phyloP scores from a whole-genome alignment of 768 basidiomycete species.

The Pulveroboletus sp. region DNA sequence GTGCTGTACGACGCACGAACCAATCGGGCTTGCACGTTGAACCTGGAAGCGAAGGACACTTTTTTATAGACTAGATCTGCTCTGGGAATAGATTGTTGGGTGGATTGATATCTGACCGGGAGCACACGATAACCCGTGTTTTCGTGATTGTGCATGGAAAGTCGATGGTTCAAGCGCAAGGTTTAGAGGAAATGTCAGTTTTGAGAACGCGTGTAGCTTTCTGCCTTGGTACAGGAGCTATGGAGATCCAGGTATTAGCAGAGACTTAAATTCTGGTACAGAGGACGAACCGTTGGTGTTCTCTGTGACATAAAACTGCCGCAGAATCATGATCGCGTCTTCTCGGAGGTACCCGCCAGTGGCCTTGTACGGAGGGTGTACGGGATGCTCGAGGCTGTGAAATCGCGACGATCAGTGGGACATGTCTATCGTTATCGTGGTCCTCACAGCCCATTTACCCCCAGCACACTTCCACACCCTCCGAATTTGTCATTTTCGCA shows the following conservation, averaged over 20 bases:
- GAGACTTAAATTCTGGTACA: not conserved
- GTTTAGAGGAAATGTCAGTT: conserved; percentile 55
- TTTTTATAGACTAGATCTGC: not conserved
- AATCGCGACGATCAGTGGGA: conserved; percentile 3
- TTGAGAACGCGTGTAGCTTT: conserved; percentile 85
- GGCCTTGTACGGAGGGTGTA: conserved; percentile 72
- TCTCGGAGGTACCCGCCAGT: conserved; percentile 75
- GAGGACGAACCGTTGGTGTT: conserved; percentile 75
- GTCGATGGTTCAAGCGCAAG: conserved; percentile 2
- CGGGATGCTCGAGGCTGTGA: conserved; percentile 64
- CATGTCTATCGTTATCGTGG: not conserved
- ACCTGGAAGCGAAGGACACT: not conserved
- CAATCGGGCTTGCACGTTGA: not conserved
- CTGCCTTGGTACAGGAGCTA: conserved; percentile 88
- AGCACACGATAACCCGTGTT: not conserved
- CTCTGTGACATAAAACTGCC: conserved; percentile 90
- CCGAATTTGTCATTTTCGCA: conserved; percentile 96
- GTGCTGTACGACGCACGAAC: not conserved
- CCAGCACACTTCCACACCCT: conserved; percentile 92
- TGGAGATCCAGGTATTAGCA: conserved; percentile 8
- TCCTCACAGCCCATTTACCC: conserved; percentile 72
- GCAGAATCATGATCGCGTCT: conserved; percentile 82
- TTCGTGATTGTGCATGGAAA: not conserved
- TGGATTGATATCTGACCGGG: not conserved
- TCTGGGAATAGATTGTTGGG: not conserved